phyloP scores from a whole-genome alignment of 2,329 filamentous ascomycete genomes.

The Huntiella bhutanensis region DNA sequence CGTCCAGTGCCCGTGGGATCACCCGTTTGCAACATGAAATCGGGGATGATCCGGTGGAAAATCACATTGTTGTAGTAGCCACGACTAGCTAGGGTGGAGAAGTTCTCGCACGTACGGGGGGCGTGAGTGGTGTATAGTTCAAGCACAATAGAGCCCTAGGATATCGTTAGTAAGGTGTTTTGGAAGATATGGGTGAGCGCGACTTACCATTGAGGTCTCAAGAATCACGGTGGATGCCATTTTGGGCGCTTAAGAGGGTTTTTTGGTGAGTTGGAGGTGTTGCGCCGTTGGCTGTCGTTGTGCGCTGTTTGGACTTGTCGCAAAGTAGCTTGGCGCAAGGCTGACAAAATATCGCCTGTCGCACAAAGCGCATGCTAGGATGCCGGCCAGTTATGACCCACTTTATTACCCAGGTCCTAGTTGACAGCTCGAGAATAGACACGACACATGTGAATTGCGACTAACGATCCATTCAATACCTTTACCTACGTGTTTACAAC shows the following conservation, averaged over 20 bases:
- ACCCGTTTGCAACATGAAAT: constrained; percentile 93
- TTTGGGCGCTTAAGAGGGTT: constrained; percentile 10
- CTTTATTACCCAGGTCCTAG: too few species aligned
- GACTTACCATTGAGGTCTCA: constrained; percentile 64
- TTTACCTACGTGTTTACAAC: too few species aligned
- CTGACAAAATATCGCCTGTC: too few species aligned
- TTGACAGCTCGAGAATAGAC: too few species aligned
- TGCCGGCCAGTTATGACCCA: too few species aligned
- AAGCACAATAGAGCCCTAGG: constrained; percentile 59
- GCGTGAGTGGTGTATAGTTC: constrained; percentile 86
- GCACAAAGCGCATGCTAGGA: too few species aligned
- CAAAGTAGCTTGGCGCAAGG: too few species aligned
- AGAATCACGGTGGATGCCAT: constrained; percentile 68
- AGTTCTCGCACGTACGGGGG: constrained; percentile 78
- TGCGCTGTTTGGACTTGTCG: too few species aligned
- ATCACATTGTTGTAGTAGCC: constrained; percentile 76
- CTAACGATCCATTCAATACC: too few species aligned
- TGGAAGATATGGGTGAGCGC: not conserved
- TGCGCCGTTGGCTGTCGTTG: too few species aligned
- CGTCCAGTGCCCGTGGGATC: constrained; percentile 88
- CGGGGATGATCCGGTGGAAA: constrained; percentile 87
- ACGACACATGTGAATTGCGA: too few species aligned
- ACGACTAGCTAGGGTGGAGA: constrained; percentile 55
- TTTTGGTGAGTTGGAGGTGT: too few species aligned
- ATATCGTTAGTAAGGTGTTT: constrained; percentile 4